Percentiles rank a stretch among this genome's conserved stretches.
Conservation (phyloP, 148 eudicot species). For the Silene latifolia region DNA sequence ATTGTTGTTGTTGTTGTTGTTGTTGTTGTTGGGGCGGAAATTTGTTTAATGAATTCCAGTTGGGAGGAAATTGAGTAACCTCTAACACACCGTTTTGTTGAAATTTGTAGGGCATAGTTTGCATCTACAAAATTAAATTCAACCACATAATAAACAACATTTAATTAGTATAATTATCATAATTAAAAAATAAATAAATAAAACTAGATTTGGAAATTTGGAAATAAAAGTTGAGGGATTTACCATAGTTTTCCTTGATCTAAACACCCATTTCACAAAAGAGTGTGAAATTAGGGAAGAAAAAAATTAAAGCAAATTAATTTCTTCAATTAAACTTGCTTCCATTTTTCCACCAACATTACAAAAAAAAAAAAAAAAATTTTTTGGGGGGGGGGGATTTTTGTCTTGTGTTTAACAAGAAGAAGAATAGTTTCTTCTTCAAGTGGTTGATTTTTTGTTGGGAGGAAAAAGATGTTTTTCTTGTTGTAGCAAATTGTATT, state of each 20-base stretch:
- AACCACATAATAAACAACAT: slow-evolving; percentile 16
- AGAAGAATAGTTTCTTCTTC: background rate
- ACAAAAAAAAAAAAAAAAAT: background rate
- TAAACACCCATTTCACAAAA: slow-evolving; percentile 25
- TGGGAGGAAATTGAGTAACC: slow-evolving; percentile 15
- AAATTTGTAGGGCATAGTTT: slow-evolving; percentile 68
- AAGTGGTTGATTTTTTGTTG: background rate
- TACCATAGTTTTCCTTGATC: slow-evolving; percentile 17
- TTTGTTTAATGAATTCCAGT: slow-evolving; percentile 26
- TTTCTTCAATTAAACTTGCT: background rate
- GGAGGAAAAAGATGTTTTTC: too few relatives aligned
- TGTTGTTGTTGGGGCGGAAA: background rate
- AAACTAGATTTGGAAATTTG: background rate
- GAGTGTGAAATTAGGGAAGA: slow-evolving; percentile 3
- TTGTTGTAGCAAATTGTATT: background rate
- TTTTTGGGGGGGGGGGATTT: background rate
- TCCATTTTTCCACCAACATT: slow-evolving; percentile 19
- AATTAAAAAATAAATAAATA: background rate
- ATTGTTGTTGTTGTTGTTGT: slow-evolving; percentile 10
- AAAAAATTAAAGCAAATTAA: background rate
- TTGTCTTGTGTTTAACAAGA: background rate
- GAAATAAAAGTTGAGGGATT: background rate
- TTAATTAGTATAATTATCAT: background rate
- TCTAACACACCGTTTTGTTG: slow-evolving; percentile 53
- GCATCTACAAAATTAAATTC: slow-evolving; percentile 33